These are phyloP conservation scores for Cladosporium oxysporum DNA, from an alignment of 2,329 filamentous ascomycete genomes.

Conservation along the genomic window DNA sequence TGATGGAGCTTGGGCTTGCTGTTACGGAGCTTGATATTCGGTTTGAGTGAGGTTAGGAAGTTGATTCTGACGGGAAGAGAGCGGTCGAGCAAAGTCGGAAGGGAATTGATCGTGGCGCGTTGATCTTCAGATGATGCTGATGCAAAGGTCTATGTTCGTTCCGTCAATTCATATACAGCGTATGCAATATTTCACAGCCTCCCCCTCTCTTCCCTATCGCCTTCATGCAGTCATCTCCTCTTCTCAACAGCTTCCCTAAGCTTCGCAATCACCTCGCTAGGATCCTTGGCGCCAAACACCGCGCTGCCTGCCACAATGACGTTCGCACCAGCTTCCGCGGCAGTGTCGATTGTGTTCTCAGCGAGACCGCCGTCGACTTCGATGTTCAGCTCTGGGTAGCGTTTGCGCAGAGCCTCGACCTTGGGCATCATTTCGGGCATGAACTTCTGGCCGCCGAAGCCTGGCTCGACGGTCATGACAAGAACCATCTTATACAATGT, in stretches of 20 bases:
- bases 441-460: conserved; percentile 97
- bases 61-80: not conserved
- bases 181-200: conserved; percentile 6
- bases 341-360: conserved; percentile 85
- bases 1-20: not conserved
- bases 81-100: not conserved
- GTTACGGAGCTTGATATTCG: not conserved
- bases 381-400: conserved; percentile 91
- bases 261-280: conserved; percentile 79
- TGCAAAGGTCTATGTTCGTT: not conserved
- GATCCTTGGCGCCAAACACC: conserved; percentile 90
- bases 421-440: conserved; percentile 96
- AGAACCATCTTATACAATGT: conserved; percentile 72
- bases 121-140: too few species aligned
- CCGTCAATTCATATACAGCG: conserved; percentile 8
- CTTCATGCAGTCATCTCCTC: conserved; percentile 38
- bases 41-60: not conserved
- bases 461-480: conserved; percentile 96
- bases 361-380: conserved; percentile 95
- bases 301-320: conserved; percentile 97
- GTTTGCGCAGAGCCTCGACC: conserved; percentile 76
- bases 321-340: conserved; percentile 92
- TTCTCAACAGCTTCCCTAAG: conserved; percentile 78
- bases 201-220: not conserved
- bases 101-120: too few species aligned